Percentiles rank a stretch among this genome's conserved stretches.
Evolutionary conservation across 1,284 basidiomycete species (phyloP).

Genomic region (Trichosporon ovoides): DNA sequence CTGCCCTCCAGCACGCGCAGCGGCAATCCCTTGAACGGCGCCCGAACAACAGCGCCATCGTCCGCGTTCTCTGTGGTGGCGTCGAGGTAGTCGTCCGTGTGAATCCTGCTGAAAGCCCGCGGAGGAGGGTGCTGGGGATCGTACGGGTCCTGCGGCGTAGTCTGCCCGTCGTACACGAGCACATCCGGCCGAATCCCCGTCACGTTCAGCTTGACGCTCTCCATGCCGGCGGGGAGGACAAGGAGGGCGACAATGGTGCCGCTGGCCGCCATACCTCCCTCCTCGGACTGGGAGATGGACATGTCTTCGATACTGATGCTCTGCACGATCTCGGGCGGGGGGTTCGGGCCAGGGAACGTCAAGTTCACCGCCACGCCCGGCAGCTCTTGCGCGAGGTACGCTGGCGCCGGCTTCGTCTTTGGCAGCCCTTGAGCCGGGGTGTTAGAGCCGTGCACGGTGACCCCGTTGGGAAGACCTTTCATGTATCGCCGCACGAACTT

Average conservation of each 20-base stretch:
- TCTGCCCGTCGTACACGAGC: slow-evolving; percentile 42
- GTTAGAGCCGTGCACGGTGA: slow-evolving; percentile 17
- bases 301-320: slow-evolving; percentile 46
- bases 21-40: slow-evolving; percentile 39
- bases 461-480: slow-evolving; percentile 23
- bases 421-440: slow-evolving; percentile 11
- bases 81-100: slow-evolving; percentile 18
- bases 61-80: slow-evolving; percentile 12
- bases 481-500: background rate
- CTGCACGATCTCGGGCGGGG: slow-evolving; percentile 41
- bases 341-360: slow-evolving; percentile 41
- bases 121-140: slow-evolving; percentile 20
- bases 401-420: slow-evolving; percentile 22
- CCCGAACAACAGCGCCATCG: slow-evolving; percentile 33
- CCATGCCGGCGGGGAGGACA: slow-evolving; percentile 35
- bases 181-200: slow-evolving; percentile 42
- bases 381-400: slow-evolving; percentile 34
- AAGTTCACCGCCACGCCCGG: slow-evolving; percentile 33
- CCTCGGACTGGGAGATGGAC: slow-evolving; percentile 20
- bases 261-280: slow-evolving; percentile 37
- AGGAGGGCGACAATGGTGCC: slow-evolving; percentile 44
- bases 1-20: slow-evolving; percentile 43
- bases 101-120: slow-evolving; percentile 26
- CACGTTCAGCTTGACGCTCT: slow-evolving; percentile 33
- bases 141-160: slow-evolving; percentile 12